These are phyloP conservation scores for Penicillium sp. DNA, from an alignment of 2,329 filamentous ascomycete genomes.

Conservation along the genomic window DNA sequence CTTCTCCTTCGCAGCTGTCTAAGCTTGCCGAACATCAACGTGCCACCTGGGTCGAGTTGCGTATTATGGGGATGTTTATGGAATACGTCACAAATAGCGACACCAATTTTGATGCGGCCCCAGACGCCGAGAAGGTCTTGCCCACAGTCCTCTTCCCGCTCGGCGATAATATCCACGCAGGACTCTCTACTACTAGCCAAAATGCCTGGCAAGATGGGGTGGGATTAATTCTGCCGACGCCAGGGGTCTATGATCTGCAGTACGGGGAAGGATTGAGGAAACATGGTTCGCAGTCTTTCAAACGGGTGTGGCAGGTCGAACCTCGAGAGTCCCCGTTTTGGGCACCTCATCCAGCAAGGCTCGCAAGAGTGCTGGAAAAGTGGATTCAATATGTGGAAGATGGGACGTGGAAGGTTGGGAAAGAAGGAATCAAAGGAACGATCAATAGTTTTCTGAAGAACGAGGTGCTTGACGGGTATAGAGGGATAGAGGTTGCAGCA, in stretches of 20 bases:
- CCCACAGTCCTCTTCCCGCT: slow-evolving; percentile 5
- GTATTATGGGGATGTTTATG: not conserved
- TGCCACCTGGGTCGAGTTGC: not conserved
- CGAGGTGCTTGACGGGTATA: not conserved
- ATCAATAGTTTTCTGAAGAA: not conserved
- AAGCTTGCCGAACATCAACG: not conserved
- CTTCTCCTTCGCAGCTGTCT: not conserved
- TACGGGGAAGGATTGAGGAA: not conserved
- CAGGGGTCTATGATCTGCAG: not conserved
- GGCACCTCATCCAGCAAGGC: not conserved
- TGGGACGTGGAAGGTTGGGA: slow-evolving; percentile 4
- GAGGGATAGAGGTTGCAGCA: not conserved
- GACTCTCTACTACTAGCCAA: not conserved
- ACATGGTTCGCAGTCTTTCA: slow-evolving; percentile 1
- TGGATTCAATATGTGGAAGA: slow-evolving; percentile 7
- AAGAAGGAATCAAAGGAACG: slow-evolving; percentile 3
- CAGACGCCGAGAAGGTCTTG: not conserved
- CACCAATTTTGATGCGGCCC: not conserved
- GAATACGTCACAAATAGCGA: not conserved
- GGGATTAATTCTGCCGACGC: not conserved
- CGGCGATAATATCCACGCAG: not conserved
- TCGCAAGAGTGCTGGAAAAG: not conserved
- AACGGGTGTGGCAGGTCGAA: slow-evolving; percentile 7
- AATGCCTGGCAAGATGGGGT: slow-evolving; percentile 5
- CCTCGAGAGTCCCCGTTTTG: slow-evolving; percentile 1